These are phyloP conservation scores for Citeromyces matritensis DNA, from an alignment of 805 yeast species.

Conservation along the genomic window DNA sequence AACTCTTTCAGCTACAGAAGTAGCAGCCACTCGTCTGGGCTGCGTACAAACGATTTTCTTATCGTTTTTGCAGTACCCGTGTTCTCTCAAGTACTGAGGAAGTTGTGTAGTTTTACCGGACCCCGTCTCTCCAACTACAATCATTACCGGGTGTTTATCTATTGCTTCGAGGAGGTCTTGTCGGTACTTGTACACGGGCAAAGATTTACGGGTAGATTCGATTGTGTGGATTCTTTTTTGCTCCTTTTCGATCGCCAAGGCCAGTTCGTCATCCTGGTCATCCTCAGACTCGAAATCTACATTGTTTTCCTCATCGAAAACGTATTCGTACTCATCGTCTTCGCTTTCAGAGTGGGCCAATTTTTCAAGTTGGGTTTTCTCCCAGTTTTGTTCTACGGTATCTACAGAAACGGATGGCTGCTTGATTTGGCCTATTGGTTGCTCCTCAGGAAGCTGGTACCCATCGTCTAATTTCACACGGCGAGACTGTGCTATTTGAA, in stretches of 20 bases:
- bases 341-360: conserved; percentile 5
- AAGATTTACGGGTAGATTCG: conserved; percentile 39
- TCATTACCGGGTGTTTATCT: conserved; percentile 50
- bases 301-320: conserved; percentile 53
- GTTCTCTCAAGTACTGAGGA: conserved; percentile 77
- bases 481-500: conserved; percentile 23
- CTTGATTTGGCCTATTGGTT: conserved; percentile 33
- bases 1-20: conserved; percentile 79
- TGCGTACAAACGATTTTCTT: conserved; percentile 74
- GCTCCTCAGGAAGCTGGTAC: conserved; percentile 44
- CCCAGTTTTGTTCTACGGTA: background rate
- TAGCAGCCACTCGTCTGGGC: conserved; percentile 93
- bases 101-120: conserved; percentile 92
- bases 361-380: conserved; percentile 18
- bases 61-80: conserved; percentile 50
- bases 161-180: conserved; percentile 46
- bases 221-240: conserved; percentile 19
- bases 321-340: conserved; percentile 49
- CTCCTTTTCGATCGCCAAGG: conserved; percentile 17
- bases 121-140: conserved; percentile 91
- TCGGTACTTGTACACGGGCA: conserved; percentile 64
- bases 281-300: conserved; percentile 37
- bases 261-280: conserved; percentile 16
- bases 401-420: conserved; percentile 13
- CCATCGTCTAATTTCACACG: conserved; percentile 19